Base-by-base conservation (phyloP, 2,329 filamentous ascomycete species). In the Aspergillus pseudonomiae region DNA sequence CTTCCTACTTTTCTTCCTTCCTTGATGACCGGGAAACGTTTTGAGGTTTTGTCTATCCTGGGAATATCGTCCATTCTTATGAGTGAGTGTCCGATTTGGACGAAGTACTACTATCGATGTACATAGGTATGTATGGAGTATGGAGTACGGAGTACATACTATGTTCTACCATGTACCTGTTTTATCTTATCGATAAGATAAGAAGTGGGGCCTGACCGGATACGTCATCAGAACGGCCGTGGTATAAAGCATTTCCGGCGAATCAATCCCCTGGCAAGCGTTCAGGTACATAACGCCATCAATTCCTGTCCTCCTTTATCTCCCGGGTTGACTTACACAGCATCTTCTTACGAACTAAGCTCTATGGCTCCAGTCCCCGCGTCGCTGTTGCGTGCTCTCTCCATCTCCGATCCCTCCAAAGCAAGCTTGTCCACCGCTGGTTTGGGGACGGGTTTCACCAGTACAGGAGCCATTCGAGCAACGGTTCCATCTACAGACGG, bases 371-470 rank as follows among this genome's bases (percentile, higher is more conserved):
- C 72, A 48, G 68, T 74, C 2, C 75, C 77, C 24, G 56, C 56
- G 14, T 69, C 79, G 19, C 76, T 82, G 34, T 69, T 80, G 24
- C 70, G 69, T 43, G 77, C 78, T 32, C 74, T 82, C 39, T 76
- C 74, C 24, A 73, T 80, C 57, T 64, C 76, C 16, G 71, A 77
- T 32, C 66, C 74, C 1, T 71, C 75, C 59, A 75, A 77, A 60
- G 69, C 74, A 57, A 75, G 62, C 24, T 71, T 81, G 54, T 76
- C 75, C 28, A 71, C 73, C 32, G 76, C 80, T 53, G 74, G 75
- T 41, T 71, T 80, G 43, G 78, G 78, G 21, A 78, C 77, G 16
- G 80, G 79, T 57, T 83, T 83, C 73, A 78, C 80, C 50, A 79
- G 72, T 64, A 83, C 80, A 57, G 77, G 77, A 50, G 70, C 74